Conservation (phyloP, 441 rosid species). For the Gossypium aridum region DNA sequence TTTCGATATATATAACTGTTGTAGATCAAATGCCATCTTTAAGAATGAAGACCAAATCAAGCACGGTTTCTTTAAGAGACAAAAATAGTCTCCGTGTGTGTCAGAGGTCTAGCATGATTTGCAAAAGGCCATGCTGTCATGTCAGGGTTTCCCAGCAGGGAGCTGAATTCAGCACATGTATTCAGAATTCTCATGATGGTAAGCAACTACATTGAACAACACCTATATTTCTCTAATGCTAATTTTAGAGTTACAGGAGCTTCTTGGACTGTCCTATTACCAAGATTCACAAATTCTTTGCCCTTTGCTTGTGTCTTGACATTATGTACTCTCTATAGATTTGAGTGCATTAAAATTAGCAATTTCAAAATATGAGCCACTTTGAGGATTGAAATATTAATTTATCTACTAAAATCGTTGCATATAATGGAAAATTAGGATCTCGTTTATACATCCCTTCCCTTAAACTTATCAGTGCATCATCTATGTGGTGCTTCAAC, state of each 20-base stretch:
- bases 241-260: background rate
- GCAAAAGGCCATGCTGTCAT: conserved; percentile 37
- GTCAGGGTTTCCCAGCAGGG: conserved; percentile 25
- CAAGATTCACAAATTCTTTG: background rate
- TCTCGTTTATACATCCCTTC: background rate
- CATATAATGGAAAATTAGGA: background rate
- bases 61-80: conserved; percentile 35
- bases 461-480: background rate
- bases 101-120: conserved; percentile 44
- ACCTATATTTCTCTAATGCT: background rate
- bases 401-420: background rate
- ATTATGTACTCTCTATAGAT: background rate
- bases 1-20: conserved; percentile 20
- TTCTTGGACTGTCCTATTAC: background rate
- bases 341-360: background rate
- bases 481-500: background rate
- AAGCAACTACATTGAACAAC: conserved; percentile 20
- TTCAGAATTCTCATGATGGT: conserved; percentile 32
- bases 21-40: conserved; percentile 64
- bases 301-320: background rate
- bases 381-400: background rate
- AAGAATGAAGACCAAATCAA: conserved; percentile 56
- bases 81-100: conserved; percentile 46
- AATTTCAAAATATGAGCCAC: background rate
- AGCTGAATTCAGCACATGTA: conserved; percentile 24